These are phyloP conservation scores for Durio zibethinus DNA, from an alignment of 345 rosid genomes.

Conservation along the genomic window DNA sequence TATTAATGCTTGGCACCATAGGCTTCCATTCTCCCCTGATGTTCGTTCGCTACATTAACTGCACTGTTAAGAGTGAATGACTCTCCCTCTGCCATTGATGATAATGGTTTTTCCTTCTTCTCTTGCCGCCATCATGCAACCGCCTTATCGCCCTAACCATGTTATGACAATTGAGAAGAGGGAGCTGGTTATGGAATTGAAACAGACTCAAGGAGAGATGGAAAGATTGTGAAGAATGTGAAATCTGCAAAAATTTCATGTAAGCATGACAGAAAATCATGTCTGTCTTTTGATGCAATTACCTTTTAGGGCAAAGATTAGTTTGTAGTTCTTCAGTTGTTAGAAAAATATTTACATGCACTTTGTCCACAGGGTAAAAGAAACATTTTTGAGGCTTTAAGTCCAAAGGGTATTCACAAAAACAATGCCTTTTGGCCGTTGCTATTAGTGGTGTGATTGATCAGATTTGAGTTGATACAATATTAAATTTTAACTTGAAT, in stretches of 20 bases:
- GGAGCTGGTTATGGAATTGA: background rate
- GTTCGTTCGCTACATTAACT: conserved; percentile 54
- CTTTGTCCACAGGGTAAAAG: background rate
- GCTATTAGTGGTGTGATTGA: no score
- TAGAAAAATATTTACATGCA: background rate
- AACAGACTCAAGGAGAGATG: background rate
- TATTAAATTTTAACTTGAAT: no score
- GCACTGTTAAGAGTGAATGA: background rate
- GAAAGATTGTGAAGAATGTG: background rate
- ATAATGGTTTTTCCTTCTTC: background rate
- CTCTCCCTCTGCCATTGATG: background rate
- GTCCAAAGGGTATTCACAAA: no score
- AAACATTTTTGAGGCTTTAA: no score
- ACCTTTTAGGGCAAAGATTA: background rate
- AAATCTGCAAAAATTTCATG: background rate
- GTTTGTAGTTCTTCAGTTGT: background rate
- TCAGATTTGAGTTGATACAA: no score
- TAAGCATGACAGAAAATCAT: conserved; percentile 1
- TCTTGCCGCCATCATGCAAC: background rate
- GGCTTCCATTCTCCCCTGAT: conserved; percentile 60
- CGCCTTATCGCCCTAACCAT: background rate
- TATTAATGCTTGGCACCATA: conserved; percentile 63
- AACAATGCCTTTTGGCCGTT: no score
- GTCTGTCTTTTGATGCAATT: background rate
- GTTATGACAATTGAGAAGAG: background rate